A percentile compares a stretch with the other conserved stretches of the same genome.
Conservation (phyloP, 2,329 filamentous ascomycete genomes). For the Cytospora chrysosperma region DNA sequence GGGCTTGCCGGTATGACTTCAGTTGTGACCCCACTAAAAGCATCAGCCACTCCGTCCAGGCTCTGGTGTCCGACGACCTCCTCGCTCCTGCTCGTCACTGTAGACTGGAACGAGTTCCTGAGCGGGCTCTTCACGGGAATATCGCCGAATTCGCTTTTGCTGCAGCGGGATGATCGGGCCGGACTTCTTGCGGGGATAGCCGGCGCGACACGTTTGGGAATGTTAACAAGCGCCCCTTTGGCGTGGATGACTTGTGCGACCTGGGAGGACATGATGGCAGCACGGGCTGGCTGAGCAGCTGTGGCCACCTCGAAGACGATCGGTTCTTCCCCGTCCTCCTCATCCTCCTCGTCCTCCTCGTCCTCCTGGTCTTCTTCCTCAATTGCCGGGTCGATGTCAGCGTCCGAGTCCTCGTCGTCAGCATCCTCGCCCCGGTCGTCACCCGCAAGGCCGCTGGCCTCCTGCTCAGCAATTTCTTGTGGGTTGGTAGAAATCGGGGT, state of each 20-base stretch:
- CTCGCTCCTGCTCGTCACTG: slow-evolving; percentile 18
- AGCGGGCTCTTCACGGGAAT: slow-evolving; percentile 52
- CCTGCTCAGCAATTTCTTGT: not conserved
- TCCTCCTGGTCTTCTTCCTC: slow-evolving; percentile 35
- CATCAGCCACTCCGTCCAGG: slow-evolving; percentile 18
- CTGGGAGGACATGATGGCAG: slow-evolving; percentile 61
- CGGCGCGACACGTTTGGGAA: slow-evolving; percentile 76
- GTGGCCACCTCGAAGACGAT: slow-evolving; percentile 67
- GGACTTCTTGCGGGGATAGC: slow-evolving; percentile 77
- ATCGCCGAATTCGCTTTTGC: slow-evolving; percentile 61
- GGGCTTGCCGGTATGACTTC: slow-evolving; percentile 21
- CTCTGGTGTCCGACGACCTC: slow-evolving; percentile 18
- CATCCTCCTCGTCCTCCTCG: slow-evolving; percentile 48
- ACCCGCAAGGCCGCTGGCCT: slow-evolving; percentile 28
- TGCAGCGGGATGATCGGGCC: slow-evolving; percentile 55
- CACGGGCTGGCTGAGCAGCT: slow-evolving; percentile 54
- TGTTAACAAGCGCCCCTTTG: slow-evolving; percentile 79
- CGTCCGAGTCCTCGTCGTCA: slow-evolving; percentile 35
- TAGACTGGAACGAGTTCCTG: slow-evolving; percentile 46
- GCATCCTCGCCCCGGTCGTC: slow-evolving; percentile 32
- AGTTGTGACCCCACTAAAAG: slow-evolving; percentile 2
- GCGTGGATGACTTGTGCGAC: slow-evolving; percentile 67
- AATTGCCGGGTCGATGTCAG: slow-evolving; percentile 13
- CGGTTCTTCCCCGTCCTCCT: slow-evolving; percentile 59
- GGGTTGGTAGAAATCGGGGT: not conserved